Percentiles rank a stretch among this genome's conserved stretches.
phyloP scores from a whole-genome alignment of 2,329 filamentous ascomycete species.

The Aspergillus clavatus region DNA sequence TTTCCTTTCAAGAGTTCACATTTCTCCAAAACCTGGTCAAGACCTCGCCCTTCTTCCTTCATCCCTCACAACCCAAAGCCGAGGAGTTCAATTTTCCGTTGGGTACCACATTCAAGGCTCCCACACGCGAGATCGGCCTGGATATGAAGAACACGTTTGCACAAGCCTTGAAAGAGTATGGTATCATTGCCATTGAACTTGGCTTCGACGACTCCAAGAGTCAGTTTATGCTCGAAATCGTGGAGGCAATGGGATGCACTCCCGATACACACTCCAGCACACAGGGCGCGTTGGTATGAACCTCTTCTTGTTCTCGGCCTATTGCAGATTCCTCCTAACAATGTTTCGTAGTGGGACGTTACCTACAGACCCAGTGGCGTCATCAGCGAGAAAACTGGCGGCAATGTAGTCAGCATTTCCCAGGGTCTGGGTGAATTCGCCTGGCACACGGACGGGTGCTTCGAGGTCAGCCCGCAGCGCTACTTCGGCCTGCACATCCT shows the following conservation, averaged over 20 bases:
- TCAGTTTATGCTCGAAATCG: constrained; percentile 8
- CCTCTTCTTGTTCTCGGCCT: not conserved
- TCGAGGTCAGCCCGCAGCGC: constrained; percentile 2
- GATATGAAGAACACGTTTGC: constrained; percentile 3
- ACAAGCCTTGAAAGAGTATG: constrained; percentile 3
- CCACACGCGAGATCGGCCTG: constrained; percentile 4
- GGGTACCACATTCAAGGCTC: constrained; percentile 7
- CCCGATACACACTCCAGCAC: constrained; percentile 8
- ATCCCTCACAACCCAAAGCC: not conserved
- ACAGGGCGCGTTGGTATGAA: constrained; percentile 4
- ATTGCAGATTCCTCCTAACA: not conserved
- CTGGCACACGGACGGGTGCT: constrained; percentile 7
- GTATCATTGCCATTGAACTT: constrained; percentile 6
- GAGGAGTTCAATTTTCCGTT: constrained; percentile 6
- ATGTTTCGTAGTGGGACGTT: constrained; percentile 4
- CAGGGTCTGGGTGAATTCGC: constrained; percentile 7
- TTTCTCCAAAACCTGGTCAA: not conserved
- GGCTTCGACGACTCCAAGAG: constrained; percentile 3
- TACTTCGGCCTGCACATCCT: constrained; percentile 8
- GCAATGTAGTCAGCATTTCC: constrained; percentile 5
- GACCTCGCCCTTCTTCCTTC: not conserved
- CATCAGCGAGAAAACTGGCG: constrained; percentile 1
- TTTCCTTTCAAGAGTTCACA: not conserved
- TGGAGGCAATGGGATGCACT: constrained; percentile 2
- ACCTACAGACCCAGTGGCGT: constrained; percentile 3